Evolutionary conservation across 2,329 filamentous ascomycete genomes (phyloP), one percentile per base, ranked within the genome.

Genomic region (Cladosporium sp.): DNA sequence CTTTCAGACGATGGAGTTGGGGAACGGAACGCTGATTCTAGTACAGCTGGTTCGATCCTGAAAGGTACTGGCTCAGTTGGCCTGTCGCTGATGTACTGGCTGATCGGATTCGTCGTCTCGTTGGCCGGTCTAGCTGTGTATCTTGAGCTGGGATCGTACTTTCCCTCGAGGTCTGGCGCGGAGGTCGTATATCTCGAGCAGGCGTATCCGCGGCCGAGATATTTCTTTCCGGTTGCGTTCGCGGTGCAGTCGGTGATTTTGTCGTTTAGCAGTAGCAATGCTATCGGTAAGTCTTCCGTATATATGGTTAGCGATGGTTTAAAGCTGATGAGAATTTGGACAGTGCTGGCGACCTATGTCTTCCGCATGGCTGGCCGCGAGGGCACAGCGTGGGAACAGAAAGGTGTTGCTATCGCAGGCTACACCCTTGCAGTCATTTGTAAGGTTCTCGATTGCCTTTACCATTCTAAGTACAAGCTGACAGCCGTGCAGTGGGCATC

Each of bases 181-280:
- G 82, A 87, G 59, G 83, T 84, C 0, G 83, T 84, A 0, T 87
- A 85, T 58, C 74, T 87, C 0, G 84, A 87, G 58, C 84, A 87
- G 61, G 80, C 82, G 0, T 87, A 78, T 56, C 83, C 83, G 1
- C 74, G 81, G 1, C 84, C 84, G 0, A 77, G 74, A 51, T 84
- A 81, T 61, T 75, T 87, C 55, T 80, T 87, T 45, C 82, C 83
- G 0, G 80, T 80, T 0, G 73, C 81, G 0, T 87, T 84, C 62
- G 84, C 84, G 0, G 77, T 85, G 2, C 80, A 84, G 61, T 76
- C 77, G 0, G 80, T 86, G 1, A 64, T 84, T 1, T 68, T 87
- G 3, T 85, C 83, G 0, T 87, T 86, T 57, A 81, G 79, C 57
- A 84, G 81, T 58, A 80, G 81, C 38, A 86, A 87, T 63, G 76